Evolutionary conservation across 192 early-diverging fungal genomes (phyloP).

Genomic region (Glomus cerebriforme): DNA sequence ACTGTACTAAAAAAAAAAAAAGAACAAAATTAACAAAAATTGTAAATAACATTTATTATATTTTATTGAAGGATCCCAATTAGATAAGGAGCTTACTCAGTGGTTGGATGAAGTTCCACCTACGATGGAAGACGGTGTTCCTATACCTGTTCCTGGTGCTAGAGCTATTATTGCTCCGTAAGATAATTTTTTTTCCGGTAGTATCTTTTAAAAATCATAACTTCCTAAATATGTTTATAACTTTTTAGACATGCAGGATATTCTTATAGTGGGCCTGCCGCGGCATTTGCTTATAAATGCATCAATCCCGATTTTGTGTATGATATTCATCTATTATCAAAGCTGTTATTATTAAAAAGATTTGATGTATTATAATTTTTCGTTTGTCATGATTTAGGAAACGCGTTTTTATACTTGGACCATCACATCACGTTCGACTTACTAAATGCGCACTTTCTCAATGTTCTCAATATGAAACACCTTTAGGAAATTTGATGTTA

Average conservation of each 20-base stretch:
- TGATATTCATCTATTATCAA: not conserved
- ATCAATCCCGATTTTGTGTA: constrained; percentile 62
- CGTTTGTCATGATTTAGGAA: constrained; percentile 41
- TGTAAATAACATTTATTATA: too few species aligned
- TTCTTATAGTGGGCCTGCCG: constrained; percentile 86
- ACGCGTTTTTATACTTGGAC: constrained; percentile 91
- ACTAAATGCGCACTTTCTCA: constrained; percentile 76
- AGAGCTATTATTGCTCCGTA: constrained; percentile 81
- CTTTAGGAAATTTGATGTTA: constrained; percentile 78
- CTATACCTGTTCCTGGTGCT: constrained; percentile 47
- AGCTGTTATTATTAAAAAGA: not conserved
- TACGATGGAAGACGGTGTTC: constrained; percentile 28
- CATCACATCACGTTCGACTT: constrained; percentile 89
- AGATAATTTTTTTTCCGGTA: constrained; percentile 28
- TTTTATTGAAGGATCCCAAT: constrained; percentile 33
- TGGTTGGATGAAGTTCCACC: constrained; percentile 55
- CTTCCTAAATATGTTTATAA: not conserved
- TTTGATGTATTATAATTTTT: not conserved
- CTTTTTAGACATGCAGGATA: constrained; percentile 86
- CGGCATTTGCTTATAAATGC: constrained; percentile 85
- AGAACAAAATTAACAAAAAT: too few species aligned
- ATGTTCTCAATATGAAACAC: constrained; percentile 79
- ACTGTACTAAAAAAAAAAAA: constrained; percentile 43
- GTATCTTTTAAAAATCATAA: not conserved
- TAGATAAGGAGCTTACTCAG: constrained; percentile 51